Conservation (phyloP, 139 green algal genomes). For the Pleodorina starrii region DNA sequence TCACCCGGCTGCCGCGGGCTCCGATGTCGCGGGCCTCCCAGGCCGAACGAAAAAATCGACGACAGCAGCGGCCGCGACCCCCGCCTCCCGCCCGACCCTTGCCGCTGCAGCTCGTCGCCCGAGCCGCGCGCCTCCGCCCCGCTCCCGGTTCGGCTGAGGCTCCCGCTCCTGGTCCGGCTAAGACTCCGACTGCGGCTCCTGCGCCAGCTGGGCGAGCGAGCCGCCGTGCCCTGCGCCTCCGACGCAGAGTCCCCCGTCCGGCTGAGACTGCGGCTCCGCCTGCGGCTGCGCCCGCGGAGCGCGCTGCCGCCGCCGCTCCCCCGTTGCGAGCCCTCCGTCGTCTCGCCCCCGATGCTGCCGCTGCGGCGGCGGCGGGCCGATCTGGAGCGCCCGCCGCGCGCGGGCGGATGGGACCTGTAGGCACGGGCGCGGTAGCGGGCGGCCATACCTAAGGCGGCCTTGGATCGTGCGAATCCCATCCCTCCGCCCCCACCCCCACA, state of each 20-base stretch:
- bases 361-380: not conserved
- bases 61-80: not conserved
- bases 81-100: not conserved
- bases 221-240: not conserved
- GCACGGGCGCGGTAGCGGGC: too few species aligned
- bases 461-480: too few species aligned
- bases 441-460: too few species aligned
- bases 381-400: too few species aligned
- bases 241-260: not conserved
- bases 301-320: not conserved
- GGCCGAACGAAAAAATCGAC: not conserved
- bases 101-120: not conserved
- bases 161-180: not conserved
- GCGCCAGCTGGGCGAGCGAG: not conserved
- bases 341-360: not conserved
- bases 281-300: not conserved
- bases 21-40: not conserved
- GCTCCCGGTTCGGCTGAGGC: not conserved
- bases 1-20: not conserved
- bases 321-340: not conserved
- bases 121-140: not conserved
- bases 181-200: not conserved
- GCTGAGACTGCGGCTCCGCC: not conserved
- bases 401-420: not conserved
- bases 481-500: too few species aligned